A percentile compares a stretch with the other conserved stretches of the same genome.
These are phyloP conservation scores for Chimonanthus praecox DNA, from an alignment of 164 flowering plant species.

Conservation along the genomic window DNA sequence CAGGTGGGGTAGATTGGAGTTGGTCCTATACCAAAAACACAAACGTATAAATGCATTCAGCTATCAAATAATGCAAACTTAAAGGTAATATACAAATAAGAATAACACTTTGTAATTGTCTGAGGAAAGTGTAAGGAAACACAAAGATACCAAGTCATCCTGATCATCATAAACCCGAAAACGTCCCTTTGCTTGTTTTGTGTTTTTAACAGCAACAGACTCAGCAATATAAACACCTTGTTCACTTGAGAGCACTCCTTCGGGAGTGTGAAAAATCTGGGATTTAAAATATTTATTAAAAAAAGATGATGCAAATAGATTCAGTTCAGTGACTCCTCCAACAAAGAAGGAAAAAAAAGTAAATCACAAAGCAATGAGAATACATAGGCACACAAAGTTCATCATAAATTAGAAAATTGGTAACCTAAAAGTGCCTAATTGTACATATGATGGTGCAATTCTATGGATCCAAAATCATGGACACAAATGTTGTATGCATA, in stretches of 20 bases:
- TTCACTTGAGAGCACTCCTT: slow-evolving; percentile 90
- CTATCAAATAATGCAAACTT: not conserved
- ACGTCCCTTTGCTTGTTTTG: slow-evolving; percentile 70
- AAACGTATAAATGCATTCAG: not conserved
- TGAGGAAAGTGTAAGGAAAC: not conserved
- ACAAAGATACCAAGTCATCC: slow-evolving; percentile 33
- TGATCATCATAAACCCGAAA: slow-evolving; percentile 52
- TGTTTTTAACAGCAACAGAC: slow-evolving; percentile 48
- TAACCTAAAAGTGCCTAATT: not conserved
- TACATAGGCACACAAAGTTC: not conserved
- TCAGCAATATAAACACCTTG: slow-evolving; percentile 96
- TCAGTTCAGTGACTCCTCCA: not conserved
- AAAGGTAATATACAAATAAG: not conserved
- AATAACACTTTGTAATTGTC: not conserved
- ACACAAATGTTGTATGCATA: too few species aligned
- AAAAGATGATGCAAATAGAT: not conserved
- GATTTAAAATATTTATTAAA: slow-evolving; percentile 6
- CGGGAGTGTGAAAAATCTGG: slow-evolving; percentile 89
- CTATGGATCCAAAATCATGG: too few species aligned
- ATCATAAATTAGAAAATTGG: not conserved
- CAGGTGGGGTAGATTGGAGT: slow-evolving; percentile 40
- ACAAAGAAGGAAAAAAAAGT: not conserved
- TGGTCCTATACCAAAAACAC: slow-evolving; percentile 40
- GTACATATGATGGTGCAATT: not conserved
- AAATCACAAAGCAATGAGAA: not conserved